Percentiles rank a stretch among this genome's conserved stretches.
Conservation (phyloP, 148 eudicot species). For the Vaccinium darrowii region DNA sequence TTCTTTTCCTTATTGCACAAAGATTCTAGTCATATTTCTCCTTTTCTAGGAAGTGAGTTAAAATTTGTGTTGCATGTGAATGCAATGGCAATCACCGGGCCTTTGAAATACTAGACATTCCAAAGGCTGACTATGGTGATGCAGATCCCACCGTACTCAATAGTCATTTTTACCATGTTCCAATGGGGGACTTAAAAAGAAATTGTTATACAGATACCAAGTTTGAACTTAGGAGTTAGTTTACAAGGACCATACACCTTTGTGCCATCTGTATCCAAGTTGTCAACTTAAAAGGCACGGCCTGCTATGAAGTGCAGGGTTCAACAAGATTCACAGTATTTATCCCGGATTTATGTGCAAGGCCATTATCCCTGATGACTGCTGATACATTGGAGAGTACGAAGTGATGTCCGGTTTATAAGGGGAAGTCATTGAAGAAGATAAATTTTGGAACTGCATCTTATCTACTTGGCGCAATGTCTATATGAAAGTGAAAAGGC, state of each 20-base stretch:
- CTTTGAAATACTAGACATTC: neutral
- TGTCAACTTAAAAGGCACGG: neutral
- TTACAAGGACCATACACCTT: neutral
- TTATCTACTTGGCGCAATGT: neutral
- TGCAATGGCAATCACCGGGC: neutral
- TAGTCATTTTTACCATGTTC: neutral
- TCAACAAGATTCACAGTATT: neutral
- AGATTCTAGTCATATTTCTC: neutral
- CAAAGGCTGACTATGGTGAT: neutral
- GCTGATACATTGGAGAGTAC: neutral
- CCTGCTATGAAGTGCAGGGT: neutral
- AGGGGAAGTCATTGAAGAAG: neutral
- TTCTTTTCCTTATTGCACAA: neutral
- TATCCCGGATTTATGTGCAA: neutral
- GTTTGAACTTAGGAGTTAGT: conserved; percentile 3
- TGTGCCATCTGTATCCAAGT: neutral
- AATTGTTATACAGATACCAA: neutral
- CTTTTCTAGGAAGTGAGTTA: neutral
- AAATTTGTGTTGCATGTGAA: neutral
- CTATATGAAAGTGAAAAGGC: neutral
- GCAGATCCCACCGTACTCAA: neutral
- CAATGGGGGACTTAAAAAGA: neutral
- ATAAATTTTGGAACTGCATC: neutral
- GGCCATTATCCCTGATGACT: neutral
- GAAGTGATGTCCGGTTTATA: neutral